A percentile compares a stretch with the other conserved stretches of the same genome.
Conservation (phyloP, 2,329 filamentous ascomycete genomes). For the Lecanosticta acicola region DNA sequence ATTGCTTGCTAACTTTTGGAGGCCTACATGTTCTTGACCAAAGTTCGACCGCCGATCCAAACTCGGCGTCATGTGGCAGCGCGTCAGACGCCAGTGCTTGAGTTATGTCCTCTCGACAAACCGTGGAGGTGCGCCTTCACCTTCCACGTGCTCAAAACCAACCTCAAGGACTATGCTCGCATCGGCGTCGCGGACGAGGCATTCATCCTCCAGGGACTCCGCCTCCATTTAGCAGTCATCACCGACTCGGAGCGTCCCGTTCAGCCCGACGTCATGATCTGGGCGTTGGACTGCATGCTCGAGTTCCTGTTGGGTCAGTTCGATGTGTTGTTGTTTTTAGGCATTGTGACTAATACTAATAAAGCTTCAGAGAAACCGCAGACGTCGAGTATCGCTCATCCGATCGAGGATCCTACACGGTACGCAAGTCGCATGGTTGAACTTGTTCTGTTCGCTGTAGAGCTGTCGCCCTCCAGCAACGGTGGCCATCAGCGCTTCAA, state of each 20-base stretch:
- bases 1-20: not conserved
- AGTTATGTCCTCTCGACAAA: conserved; percentile 63
- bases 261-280: conserved; percentile 9
- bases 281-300: conserved; percentile 18
- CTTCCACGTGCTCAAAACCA: conserved; percentile 59
- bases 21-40: conserved; percentile 32
- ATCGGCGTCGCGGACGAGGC: conserved; percentile 26
- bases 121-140: conserved; percentile 66
- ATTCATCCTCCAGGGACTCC: conserved; percentile 26
- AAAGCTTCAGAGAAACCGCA: conserved; percentile 4
- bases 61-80: conserved; percentile 52
- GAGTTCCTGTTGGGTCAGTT: conserved; percentile 17
- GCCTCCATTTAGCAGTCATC: conserved; percentile 23
- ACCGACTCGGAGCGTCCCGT: conserved; percentile 15
- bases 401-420: conserved; percentile 18
- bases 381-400: not conserved
- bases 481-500: not conserved
- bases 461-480: not conserved
- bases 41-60: conserved; percentile 45
- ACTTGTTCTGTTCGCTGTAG: conserved; percentile 13
- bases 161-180: conserved; percentile 41
- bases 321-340: not conserved
- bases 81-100: conserved; percentile 47
- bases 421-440: conserved; percentile 20
- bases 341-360: not conserved